Percentiles rank a stretch among this genome's conserved stretches.
Evolutionary conservation across 2,329 filamentous ascomycete genomes (phyloP).

Genomic region (Fusarium robinianum): DNA sequence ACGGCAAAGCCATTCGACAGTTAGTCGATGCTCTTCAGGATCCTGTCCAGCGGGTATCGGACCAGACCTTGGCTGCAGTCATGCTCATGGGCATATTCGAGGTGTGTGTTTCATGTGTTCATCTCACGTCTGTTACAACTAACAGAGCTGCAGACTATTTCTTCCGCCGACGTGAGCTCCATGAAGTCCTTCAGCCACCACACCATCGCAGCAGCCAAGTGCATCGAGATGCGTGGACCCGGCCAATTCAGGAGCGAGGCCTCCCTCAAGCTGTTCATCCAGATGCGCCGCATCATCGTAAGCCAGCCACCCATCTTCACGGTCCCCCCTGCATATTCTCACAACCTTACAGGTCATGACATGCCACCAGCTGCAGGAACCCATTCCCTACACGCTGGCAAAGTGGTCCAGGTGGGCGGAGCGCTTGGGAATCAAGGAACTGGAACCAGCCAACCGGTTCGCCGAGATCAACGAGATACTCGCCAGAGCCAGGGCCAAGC

Average conservation of each 20-base stretch:
- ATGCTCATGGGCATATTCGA: slow-evolving; percentile 31
- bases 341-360: slow-evolving; percentile 19
- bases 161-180: slow-evolving; percentile 16
- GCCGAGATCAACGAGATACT: slow-evolving; percentile 22
- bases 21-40: slow-evolving; percentile 19
- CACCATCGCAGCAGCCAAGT: slow-evolving; percentile 25
- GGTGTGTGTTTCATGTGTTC: background rate
- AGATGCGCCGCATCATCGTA: slow-evolving; percentile 28
- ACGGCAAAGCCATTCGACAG: slow-evolving; percentile 20
- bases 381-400: slow-evolving; percentile 22
- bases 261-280: slow-evolving; percentile 22
- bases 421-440: background rate
- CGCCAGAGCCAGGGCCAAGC: slow-evolving; percentile 9
- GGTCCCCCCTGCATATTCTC: background rate
- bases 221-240: slow-evolving; percentile 29
- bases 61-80: slow-evolving; percentile 26
- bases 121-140: background rate
- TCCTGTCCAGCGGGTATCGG: slow-evolving; percentile 12
- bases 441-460: slow-evolving; percentile 14
- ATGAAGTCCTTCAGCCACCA: slow-evolving; percentile 29
- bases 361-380: slow-evolving; percentile 31
- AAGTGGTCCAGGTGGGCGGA: slow-evolving; percentile 28
- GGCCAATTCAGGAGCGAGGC: slow-evolving; percentile 21
- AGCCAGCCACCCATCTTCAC: background rate
- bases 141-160: slow-evolving; percentile 16